Conservation (phyloP, 352 stramenopile genomes). For the Thalassiosira exigua region DNA sequence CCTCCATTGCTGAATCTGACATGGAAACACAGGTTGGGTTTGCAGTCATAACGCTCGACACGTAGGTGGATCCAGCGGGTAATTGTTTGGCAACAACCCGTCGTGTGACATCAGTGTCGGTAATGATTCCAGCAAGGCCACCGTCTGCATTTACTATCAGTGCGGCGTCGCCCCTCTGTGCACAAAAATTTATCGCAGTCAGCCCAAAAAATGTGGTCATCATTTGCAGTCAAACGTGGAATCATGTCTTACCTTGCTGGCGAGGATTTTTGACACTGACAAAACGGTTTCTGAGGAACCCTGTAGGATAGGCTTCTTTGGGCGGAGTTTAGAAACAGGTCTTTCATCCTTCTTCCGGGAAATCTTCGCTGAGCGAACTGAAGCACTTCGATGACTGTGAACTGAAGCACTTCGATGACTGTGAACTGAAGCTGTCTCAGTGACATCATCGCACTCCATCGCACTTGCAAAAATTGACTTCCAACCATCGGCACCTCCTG, state of each 20-base stretch:
- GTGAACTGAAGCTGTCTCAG: conserved; percentile 67
- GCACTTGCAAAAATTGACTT: conserved; percentile 73
- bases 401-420: conserved; percentile 28
- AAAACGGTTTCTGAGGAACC: conserved; percentile 92
- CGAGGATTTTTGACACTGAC: conserved; percentile 89
- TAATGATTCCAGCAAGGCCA: conserved; percentile 90
- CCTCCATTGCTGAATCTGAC: conserved; percentile 94
- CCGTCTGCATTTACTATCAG: conserved; percentile 91
- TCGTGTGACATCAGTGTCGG: conserved; percentile 93
- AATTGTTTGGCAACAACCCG: conserved; percentile 90
- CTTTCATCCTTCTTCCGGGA: conserved; percentile 39
- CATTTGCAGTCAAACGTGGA: too few relatives aligned
- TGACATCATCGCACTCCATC: conserved; percentile 73
- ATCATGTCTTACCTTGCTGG: conserved; percentile 86
- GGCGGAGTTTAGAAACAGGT: conserved; percentile 79
- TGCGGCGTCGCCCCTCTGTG: conserved; percentile 86
- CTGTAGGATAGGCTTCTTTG: conserved; percentile 89
- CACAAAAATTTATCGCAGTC: too few relatives aligned
- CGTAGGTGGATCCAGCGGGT: conserved; percentile 78
- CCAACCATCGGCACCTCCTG: conserved; percentile 74
- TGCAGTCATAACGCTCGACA: conserved; percentile 94
- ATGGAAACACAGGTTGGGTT: conserved; percentile 95
- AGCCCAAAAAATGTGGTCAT: too few relatives aligned
- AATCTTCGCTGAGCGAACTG: conserved; percentile 35
- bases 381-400: conserved; percentile 21